Percentiles rank a stretch among this genome's conserved stretches.
These are phyloP conservation scores for Linum usitatissimum DNA, from an alignment of 345 rosid species.

Conservation along the genomic window DNA sequence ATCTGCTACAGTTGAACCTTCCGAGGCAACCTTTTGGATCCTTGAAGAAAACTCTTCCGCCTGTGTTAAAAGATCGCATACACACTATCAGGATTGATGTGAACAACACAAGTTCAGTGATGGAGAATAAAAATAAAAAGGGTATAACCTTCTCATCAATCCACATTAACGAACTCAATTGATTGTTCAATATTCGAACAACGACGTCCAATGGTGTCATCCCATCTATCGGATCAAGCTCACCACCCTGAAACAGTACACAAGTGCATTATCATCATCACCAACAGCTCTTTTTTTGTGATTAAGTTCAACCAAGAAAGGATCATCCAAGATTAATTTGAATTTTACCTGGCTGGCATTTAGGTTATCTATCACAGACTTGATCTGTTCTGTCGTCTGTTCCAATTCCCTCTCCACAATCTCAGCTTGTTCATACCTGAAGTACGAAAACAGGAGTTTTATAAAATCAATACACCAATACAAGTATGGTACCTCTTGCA, in stretches of 20 bases:
- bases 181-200: conserved; percentile 84
- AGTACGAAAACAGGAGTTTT: conserved; percentile 11
- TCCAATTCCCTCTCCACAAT: conserved; percentile 82
- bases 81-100: not conserved
- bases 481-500: not conserved
- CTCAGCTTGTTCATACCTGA: conserved; percentile 91
- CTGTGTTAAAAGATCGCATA: conserved; percentile 26
- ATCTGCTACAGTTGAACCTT: conserved; percentile 50
- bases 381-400: conserved; percentile 85
- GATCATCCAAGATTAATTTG: not conserved
- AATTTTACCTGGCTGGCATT: conserved; percentile 64
- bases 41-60: conserved; percentile 88
- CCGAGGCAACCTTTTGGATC: conserved; percentile 60
- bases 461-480: not conserved
- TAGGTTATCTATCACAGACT: conserved; percentile 70
- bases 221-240: conserved; percentile 60
- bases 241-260: conserved; percentile 57
- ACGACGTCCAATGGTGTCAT: conserved; percentile 88
- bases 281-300: no score
- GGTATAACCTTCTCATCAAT: conserved; percentile 71
- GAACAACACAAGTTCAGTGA: no score
- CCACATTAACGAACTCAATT: conserved; percentile 94
- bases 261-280: conserved; percentile 11
- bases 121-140: no score
- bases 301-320: not conserved